Evolutionary conservation across 2,329 filamentous ascomycete genomes (phyloP).

Genomic region (Pyricularia pennisetigena): DNA sequence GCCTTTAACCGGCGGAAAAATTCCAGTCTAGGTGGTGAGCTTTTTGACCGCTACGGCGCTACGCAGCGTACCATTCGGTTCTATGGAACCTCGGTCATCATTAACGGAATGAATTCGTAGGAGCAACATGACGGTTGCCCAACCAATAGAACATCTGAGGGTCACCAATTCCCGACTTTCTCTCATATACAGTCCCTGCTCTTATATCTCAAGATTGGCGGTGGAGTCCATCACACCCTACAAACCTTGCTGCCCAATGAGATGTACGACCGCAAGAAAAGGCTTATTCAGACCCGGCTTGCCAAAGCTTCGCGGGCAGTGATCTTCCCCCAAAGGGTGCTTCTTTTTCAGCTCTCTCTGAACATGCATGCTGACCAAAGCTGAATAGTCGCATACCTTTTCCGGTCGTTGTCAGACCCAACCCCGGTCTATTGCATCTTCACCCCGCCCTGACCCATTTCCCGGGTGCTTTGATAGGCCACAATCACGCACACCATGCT

Average conservation of each 20-base stretch:
- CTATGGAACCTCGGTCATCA: not conserved
- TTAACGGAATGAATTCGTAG: not conserved
- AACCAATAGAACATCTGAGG: not conserved
- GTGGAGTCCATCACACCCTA: not conserved
- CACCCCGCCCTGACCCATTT: no score
- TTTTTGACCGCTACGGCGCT: no score
- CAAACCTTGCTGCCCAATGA: not conserved
- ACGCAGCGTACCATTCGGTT: not conserved
- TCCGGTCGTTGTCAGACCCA: not conserved
- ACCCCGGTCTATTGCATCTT: not conserved
- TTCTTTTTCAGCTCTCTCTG: not conserved
- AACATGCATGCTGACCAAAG: not conserved
- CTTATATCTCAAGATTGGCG: not conserved
- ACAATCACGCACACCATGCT: not conserved
- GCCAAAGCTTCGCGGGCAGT: not conserved
- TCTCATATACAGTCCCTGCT: not conserved
- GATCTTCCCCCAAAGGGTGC: not conserved
- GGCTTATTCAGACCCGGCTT: not conserved
- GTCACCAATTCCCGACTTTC: not conserved
- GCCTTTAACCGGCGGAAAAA: not conserved
- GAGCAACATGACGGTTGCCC: not conserved
- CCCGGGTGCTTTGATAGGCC: not conserved
- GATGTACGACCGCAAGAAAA: not conserved
- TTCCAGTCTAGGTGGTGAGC: not conserved
- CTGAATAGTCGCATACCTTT: not conserved